These are phyloP conservation scores for Cryptococcus deneoformans DNA, from an alignment of 1,284 basidiomycete genomes.

Conservation along the genomic window DNA sequence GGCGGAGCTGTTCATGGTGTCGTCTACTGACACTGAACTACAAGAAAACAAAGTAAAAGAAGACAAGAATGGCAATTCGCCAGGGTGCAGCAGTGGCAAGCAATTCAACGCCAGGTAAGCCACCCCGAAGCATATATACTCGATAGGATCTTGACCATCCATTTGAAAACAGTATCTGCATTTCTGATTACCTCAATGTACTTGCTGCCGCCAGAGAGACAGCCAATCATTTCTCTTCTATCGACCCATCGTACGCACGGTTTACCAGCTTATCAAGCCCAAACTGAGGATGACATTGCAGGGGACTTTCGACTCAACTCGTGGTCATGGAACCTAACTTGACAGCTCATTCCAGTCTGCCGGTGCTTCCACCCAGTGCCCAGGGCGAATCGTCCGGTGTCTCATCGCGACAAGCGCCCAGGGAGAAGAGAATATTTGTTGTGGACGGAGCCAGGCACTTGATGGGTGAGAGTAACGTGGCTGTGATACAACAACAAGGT, in stretches of 20 bases:
- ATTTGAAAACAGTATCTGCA: slow-evolving; percentile 16
- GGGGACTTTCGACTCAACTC: slow-evolving; percentile 18
- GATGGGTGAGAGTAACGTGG: slow-evolving; percentile 22
- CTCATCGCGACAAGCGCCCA: slow-evolving; percentile 9
- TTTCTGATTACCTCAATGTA: slow-evolving; percentile 35
- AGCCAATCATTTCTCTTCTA: slow-evolving; percentile 19
- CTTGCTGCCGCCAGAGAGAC: slow-evolving; percentile 24
- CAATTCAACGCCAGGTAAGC: slow-evolving; percentile 19
- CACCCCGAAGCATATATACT: neutral
- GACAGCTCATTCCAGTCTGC: slow-evolving; percentile 16
- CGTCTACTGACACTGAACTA: too few species aligned
- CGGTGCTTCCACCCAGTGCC: slow-evolving; percentile 21
- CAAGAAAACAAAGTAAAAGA: too few species aligned
- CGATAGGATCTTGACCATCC: neutral
- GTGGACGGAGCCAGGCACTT: slow-evolving; percentile 26
- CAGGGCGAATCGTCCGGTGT: slow-evolving; percentile 7
- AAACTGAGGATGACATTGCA: neutral
- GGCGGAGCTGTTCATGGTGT: slow-evolving; percentile 22
- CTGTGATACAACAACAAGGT: slow-evolving; percentile 2
- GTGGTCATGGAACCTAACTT: slow-evolving; percentile 38
- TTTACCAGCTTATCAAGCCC: neutral
- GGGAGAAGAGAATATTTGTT: slow-evolving; percentile 24
- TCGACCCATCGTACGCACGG: slow-evolving; percentile 16
- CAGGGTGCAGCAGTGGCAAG: slow-evolving; percentile 1
- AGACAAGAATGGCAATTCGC: slow-evolving; percentile 23